A percentile compares a stretch with the other conserved stretches of the same genome.
These are phyloP conservation scores for Fraxinus latifolia DNA, from an alignment of 305 asterid genomes.

Conservation along the genomic window DNA sequence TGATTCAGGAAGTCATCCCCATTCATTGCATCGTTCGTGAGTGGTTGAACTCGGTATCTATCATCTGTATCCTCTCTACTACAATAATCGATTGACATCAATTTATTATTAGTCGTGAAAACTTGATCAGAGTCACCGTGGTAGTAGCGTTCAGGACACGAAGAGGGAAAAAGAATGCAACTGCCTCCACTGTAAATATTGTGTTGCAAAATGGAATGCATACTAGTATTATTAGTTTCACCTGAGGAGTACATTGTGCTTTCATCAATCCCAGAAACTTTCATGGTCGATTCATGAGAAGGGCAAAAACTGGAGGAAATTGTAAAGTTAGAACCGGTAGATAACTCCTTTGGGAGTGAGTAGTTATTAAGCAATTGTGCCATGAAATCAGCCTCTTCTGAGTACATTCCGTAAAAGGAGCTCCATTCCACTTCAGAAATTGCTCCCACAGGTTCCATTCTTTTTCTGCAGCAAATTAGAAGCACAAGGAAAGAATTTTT, in stretches of 20 bases:
- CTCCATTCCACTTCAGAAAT: slow-evolving; percentile 37
- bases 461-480: background rate
- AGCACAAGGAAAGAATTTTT: background rate
- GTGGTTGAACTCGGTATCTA: background rate
- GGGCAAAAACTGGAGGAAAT: slow-evolving; percentile 23
- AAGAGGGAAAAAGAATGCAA: slow-evolving; percentile 20
- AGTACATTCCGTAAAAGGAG: slow-evolving; percentile 40
- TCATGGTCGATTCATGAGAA: background rate
- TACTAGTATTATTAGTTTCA: slow-evolving; percentile 16
- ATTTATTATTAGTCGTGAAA: slow-evolving; percentile 16
- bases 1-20: slow-evolving; percentile 35
- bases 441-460: slow-evolving; percentile 34
- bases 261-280: slow-evolving; percentile 16
- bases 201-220: slow-evolving; percentile 37
- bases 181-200: slow-evolving; percentile 24
- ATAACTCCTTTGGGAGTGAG: slow-evolving; percentile 29
- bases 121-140: slow-evolving; percentile 22
- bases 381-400: slow-evolving; percentile 59
- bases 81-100: slow-evolving; percentile 27
- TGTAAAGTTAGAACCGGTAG: slow-evolving; percentile 16
- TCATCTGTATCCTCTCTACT: slow-evolving; percentile 17
- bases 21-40: slow-evolving; percentile 18
- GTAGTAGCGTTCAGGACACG: slow-evolving; percentile 25
- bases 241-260: slow-evolving; percentile 27
- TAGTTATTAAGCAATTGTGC: slow-evolving; percentile 42